Percentiles rank a stretch among this genome's conserved stretches.
Evolutionary conservation across 1,139 yeast species (phyloP).

Genomic region (Taiozyma sp.): DNA sequence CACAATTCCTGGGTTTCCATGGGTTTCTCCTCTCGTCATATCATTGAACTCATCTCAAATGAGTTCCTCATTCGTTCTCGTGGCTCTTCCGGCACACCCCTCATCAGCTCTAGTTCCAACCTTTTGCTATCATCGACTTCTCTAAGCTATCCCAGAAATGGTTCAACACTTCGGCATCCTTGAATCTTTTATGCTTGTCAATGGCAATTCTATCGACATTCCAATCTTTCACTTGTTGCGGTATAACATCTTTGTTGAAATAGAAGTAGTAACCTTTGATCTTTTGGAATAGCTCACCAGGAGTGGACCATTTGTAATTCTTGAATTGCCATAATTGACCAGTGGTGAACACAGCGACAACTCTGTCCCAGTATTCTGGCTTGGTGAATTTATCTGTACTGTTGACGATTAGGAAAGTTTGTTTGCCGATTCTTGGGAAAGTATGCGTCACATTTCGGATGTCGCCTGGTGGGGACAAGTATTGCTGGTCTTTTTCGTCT

Average conservation of each 20-base stretch:
- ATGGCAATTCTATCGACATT: constrained; percentile 74
- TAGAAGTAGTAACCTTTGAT: constrained; percentile 80
- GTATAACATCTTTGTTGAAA: constrained; percentile 76
- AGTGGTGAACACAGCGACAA: constrained; percentile 91
- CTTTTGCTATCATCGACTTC: constrained; percentile 46
- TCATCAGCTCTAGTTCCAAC: constrained; percentile 23
- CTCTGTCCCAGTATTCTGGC: constrained; percentile 97
- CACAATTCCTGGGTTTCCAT: background rate
- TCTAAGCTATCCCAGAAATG: constrained; percentile 79
- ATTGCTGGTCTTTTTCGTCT: constrained; percentile 11
- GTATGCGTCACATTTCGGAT: constrained; percentile 42
- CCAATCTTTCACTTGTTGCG: constrained; percentile 78
- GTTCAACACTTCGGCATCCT: constrained; percentile 83
- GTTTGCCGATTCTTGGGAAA: constrained; percentile 50
- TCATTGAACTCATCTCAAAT: constrained; percentile 1
- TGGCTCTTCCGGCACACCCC: background rate
- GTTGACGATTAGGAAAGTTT: constrained; percentile 77
- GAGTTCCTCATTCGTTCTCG: background rate
- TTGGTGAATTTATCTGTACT: constrained; percentile 85
- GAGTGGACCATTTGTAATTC: constrained; percentile 78
- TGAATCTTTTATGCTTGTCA: constrained; percentile 81
- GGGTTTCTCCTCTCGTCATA: background rate
- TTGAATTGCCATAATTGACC: constrained; percentile 98
- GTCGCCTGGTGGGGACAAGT: constrained; percentile 12
- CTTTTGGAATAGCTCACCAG: constrained; percentile 74